A percentile compares a stretch with the other conserved stretches of the same genome.
Conservation (phyloP, 2,329 filamentous ascomycete species). For the Ophiobolus disseminans region DNA sequence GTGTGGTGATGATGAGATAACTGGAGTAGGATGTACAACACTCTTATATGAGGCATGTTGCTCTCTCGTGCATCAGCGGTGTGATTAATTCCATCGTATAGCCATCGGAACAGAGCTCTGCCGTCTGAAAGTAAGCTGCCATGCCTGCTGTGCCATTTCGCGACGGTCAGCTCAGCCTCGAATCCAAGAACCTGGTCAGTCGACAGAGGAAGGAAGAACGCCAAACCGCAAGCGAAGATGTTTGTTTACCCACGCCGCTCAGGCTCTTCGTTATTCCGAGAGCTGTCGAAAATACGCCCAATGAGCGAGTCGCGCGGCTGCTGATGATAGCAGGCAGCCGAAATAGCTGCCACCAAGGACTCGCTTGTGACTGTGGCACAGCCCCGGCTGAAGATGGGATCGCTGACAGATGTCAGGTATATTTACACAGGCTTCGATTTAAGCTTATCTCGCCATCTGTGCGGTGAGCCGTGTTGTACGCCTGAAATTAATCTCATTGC, state of each 20-base stretch:
- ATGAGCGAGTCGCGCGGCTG: conserved; percentile 5
- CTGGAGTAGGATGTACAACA: conserved; percentile 6
- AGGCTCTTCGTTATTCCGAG: not conserved
- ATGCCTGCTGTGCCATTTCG: conserved; percentile 3
- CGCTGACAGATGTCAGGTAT: conserved; percentile 4
- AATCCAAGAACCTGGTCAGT: not conserved
- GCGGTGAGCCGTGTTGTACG: not conserved
- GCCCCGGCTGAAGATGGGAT: conserved; percentile 2
- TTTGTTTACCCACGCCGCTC: not conserved
- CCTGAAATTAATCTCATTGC: not conserved
- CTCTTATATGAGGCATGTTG: not conserved
- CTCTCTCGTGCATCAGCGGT: conserved; percentile 6
- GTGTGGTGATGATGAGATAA: conserved; percentile 22
- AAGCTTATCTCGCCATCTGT: not conserved
- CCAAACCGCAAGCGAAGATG: not conserved
- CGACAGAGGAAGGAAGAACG: not conserved
- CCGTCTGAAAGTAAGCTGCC: conserved; percentile 15
- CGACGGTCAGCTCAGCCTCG: conserved; percentile 11
- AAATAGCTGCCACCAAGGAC: conserved; percentile 11
- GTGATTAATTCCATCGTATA: conserved; percentile 11
- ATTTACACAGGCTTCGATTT: conserved; percentile 3
- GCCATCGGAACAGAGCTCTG: conserved; percentile 13
- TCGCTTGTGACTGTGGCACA: conserved; percentile 5
- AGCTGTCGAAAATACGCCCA: not conserved
- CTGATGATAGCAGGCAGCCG: conserved; percentile 6